Base-by-base conservation (phyloP, 306 rosid species). In the Inga laurina region DNA sequence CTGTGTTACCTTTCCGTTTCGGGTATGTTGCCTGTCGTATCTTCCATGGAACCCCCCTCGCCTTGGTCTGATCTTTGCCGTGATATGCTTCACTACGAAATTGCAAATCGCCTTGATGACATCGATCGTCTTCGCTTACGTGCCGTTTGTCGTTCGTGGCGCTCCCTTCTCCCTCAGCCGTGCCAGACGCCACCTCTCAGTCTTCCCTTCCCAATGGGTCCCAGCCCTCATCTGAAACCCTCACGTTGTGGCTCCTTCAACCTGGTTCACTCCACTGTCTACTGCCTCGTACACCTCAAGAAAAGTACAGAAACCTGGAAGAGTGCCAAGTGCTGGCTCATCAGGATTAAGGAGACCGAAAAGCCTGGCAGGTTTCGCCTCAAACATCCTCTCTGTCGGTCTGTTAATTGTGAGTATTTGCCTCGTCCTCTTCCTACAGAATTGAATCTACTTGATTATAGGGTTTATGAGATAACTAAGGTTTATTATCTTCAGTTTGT, bases 131-230 rank as follows among this genome's bases (percentile, higher is more conserved):
- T 77, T 13, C 24, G 39, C 49, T 19, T 78, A 0, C 48, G 35
- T 32, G 81, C 34, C 56, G 35, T 78, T 9, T 78, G 64, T 22
- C 0, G 14, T 32, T 45, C 62, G 1, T 65, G 49, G 64, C 19
- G 74, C 19, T 62, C 44, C 59, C 6, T n/a, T 67, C 19, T 32
- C 1, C 35, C 81, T 39, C 45, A 4, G 8, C 30, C 12, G 0
- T 3, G 34, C 8, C 18, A 4, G 16, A 41, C 18, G 32, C 46
- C 1, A 8, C 11, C 62, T 0, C 43, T 78, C 12, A 10, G 30
- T 19, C 73, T 78, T 78, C 81, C 74, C 14, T 78, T 44, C 24
- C 81, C 81, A 18, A 45, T 78, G 18, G 44, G 61, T 32, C 46
- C 32, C 66, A 22, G 21, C 14, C 32, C 32, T 59, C 13, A 22